A percentile compares a stretch with the other conserved stretches of the same genome.
These are phyloP conservation scores for Eucalyptus virginea DNA, from an alignment of 345 rosid species.

Conservation along the genomic window DNA sequence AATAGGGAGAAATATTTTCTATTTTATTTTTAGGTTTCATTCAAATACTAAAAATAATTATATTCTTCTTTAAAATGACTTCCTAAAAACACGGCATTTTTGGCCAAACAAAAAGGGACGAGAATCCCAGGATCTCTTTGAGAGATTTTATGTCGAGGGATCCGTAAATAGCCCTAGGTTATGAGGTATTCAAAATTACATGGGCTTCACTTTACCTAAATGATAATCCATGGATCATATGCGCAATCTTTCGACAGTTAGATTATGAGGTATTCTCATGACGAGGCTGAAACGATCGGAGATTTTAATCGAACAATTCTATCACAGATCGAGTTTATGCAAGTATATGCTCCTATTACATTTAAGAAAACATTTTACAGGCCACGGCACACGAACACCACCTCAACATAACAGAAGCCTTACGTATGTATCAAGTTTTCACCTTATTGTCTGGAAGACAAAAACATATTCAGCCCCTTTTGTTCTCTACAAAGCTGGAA, in stretches of 20 bases:
- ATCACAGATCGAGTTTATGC: not conserved
- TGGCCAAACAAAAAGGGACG: accelerated
- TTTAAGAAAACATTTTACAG: not conserved
- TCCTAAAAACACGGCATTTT: too few relatives aligned
- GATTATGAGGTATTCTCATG: not conserved
- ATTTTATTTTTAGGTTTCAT: too few relatives aligned
- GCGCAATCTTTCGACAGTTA: not conserved
- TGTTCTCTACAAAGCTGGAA: not conserved
- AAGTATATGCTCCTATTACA: not conserved
- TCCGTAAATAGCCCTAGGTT: not conserved
- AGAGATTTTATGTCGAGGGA: not conserved
- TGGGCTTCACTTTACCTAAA: not conserved
- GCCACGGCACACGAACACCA: not conserved
- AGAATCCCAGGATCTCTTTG: not conserved
- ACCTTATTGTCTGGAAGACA: not conserved
- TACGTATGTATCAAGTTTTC: not conserved
- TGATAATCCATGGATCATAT: not conserved
- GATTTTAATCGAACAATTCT: not conserved
- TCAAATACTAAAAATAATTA: too few relatives aligned
- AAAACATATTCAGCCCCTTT: not conserved
- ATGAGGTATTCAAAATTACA: not conserved
- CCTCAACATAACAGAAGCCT: not conserved
- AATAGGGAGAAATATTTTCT: too few relatives aligned
- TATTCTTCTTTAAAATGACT: accelerated
- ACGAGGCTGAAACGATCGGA: accelerated